Evolutionary conservation across 1,139 yeast genomes (phyloP).

Genomic region (Suhomyces terraborum): DNA sequence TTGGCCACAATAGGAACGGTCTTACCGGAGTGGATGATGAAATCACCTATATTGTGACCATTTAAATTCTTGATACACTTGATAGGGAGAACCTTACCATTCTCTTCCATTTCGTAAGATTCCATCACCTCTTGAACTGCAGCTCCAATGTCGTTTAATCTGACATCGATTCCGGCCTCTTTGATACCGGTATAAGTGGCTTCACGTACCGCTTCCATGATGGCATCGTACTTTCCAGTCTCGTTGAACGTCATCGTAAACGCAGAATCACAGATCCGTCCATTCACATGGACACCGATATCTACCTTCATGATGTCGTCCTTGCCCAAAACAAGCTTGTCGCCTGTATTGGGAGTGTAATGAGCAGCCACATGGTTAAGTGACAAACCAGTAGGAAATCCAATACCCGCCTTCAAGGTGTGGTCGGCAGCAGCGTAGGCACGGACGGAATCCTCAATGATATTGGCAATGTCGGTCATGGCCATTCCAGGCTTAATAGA

Average conservation of each 20-base stretch:
- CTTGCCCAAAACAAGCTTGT: constrained; percentile 71
- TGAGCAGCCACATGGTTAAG: constrained; percentile 96
- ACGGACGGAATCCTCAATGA: constrained; percentile 84
- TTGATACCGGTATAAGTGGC: constrained; percentile 93
- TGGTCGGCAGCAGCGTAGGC: constrained; percentile 69
- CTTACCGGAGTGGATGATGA: constrained; percentile 88
- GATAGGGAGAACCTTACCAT: constrained; percentile 83
- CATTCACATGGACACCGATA: constrained; percentile 95
- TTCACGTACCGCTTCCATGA: constrained; percentile 81
- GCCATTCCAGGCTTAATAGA: constrained; percentile 88
- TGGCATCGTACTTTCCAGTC: constrained; percentile 64
- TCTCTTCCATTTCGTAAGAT: constrained; percentile 85
- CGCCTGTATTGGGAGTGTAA: constrained; percentile 96
- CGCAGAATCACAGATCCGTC: constrained; percentile 94
- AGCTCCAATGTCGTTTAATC: constrained; percentile 93
- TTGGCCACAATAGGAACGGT: constrained; percentile 94
- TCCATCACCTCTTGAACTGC: constrained; percentile 98
- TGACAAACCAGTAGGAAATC: constrained; percentile 96
- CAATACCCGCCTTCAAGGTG: constrained; percentile 78
- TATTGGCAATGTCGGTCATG: constrained; percentile 85
- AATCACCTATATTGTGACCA: constrained; percentile 90
- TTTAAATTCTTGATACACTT: constrained; percentile 89
- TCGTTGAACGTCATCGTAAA: constrained; percentile 89
- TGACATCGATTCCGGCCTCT: constrained; percentile 94
- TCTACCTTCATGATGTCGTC: constrained; percentile 97